Evolutionary conservation across 176 grass and related monocot genomes (phyloP), one percentile per base, ranked within the genome.

Genomic region (Carex littledalei): DNA sequence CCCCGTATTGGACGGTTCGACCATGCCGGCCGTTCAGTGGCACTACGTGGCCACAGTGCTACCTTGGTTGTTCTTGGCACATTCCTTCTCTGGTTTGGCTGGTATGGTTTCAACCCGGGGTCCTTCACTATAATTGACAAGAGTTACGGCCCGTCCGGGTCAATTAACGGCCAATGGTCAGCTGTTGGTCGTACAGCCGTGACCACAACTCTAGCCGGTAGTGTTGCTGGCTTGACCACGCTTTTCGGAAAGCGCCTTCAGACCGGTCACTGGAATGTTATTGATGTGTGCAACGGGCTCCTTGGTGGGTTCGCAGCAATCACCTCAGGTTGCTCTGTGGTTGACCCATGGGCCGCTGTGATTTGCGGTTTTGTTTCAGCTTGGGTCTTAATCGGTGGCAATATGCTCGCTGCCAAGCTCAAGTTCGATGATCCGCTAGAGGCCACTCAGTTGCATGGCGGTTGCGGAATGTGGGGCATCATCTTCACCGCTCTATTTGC

Each of bases 371-470:
- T 97, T 84, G 92, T 97, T 8, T 94, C 94, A 0, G 92, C 94
- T 1, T 97, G 94, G 94, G 94, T 97, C 76, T 91, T 97, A 81
- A 97, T 97, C 58, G 92, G 94, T 0, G 56, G 90, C 20, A 97
- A 97, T 84, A 86, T 87, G 37, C 87, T 97, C 49, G 89, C 94
- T 1, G 89, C 79, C n/a, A 81, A 84, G 86, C 53, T 97, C 64
- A 94, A 90, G 92, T 97, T 88, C 84, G 94, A 97, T 69, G 94
- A 97, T 79, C 94, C 94, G 26, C 82, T 97, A n/a, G 94, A 97
- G 87, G 94, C 94, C 14, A 92, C 94, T 63, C 94, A 97, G 92
- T 89, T 97, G 4, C 94, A 97, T 60, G 92, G 94, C 66, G 94
- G 94, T 0, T 97, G 94, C 84, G 94, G 94, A 79, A 84, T 89